These are phyloP conservation scores for Erodium chrysanthum DNA, from an alignment of 441 rosid species.

Conservation along the genomic window DNA sequence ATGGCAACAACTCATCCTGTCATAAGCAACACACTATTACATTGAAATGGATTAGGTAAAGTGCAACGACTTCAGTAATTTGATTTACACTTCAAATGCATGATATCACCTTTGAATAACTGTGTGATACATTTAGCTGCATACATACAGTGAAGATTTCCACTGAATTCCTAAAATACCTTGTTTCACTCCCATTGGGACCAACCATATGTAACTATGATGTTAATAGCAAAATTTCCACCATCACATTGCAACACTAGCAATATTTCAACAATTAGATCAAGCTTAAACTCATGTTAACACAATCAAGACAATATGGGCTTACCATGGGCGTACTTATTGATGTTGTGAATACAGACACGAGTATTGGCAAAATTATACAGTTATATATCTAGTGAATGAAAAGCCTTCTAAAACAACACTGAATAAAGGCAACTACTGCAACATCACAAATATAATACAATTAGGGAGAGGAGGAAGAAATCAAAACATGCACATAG, in stretches of 20 bases:
- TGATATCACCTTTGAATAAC: neutral
- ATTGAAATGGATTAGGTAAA: neutral
- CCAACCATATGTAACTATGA: neutral
- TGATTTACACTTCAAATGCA: neutral
- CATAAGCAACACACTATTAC: neutral
- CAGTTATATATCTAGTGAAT: neutral
- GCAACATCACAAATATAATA: neutral
- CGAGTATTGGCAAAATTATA: neutral
- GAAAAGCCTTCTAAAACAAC: neutral
- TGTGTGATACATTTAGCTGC: neutral
- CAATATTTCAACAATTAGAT: neutral
- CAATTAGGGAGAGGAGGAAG: conserved; percentile 10
- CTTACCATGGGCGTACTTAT: neutral
- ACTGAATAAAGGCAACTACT: neutral
- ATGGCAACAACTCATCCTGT: conserved; percentile 78
- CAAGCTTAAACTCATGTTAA: neutral
- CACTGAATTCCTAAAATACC: neutral
- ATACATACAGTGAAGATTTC: neutral
- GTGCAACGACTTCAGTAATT: neutral
- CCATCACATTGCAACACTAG: neutral
- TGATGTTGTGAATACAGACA: neutral
- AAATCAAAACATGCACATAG: conserved; percentile 10
- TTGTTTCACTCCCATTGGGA: neutral
- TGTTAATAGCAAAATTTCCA: neutral
- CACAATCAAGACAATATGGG: neutral